phyloP scores from a whole-genome alignment of 2,329 filamentous ascomycete genomes.

The Stachybotrys chlorohalonatus region DNA sequence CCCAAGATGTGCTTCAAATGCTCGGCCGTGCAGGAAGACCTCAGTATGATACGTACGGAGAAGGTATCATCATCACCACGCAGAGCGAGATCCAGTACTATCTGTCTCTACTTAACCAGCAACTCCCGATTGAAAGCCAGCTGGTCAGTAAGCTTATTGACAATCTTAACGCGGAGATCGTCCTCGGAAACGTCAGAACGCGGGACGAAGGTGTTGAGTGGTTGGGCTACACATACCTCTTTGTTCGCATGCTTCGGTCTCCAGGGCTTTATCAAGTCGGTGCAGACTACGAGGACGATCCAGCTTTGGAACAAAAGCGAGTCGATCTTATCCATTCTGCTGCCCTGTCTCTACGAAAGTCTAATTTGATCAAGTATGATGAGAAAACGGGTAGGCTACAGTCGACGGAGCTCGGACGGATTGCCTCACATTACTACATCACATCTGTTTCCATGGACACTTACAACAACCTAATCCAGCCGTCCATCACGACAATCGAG shows the following conservation, averaged over 20 bases:
- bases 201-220: constrained; percentile 98
- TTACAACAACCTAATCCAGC: constrained; percentile 92
- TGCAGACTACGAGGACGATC: constrained; percentile 89
- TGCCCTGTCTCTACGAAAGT: constrained; percentile 76
- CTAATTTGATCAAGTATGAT: constrained; percentile 88
- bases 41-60: constrained; percentile 95
- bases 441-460: constrained; percentile 93
- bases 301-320: constrained; percentile 85
- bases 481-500: constrained; percentile 86
- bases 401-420: constrained; percentile 86
- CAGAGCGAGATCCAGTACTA: constrained; percentile 96
- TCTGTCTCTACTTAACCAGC: constrained; percentile 90
- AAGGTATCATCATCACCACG: constrained; percentile 97
- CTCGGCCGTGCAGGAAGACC: constrained; percentile 92
- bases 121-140: constrained; percentile 95
- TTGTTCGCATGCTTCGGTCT: constrained; percentile 93
- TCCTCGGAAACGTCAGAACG: constrained; percentile 83
- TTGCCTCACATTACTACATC: constrained; percentile 98
- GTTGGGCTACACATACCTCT: constrained; percentile 97
- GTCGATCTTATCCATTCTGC: constrained; percentile 97
- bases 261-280: constrained; percentile 94
- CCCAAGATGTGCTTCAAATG: constrained; percentile 98
- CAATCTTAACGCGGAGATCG: constrained; percentile 93
- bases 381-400: constrained; percentile 85
- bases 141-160: constrained; percentile 88